phyloP scores from a whole-genome alignment of 2,329 filamentous ascomycete genomes.

The Thermothelomyces thermophilus region DNA sequence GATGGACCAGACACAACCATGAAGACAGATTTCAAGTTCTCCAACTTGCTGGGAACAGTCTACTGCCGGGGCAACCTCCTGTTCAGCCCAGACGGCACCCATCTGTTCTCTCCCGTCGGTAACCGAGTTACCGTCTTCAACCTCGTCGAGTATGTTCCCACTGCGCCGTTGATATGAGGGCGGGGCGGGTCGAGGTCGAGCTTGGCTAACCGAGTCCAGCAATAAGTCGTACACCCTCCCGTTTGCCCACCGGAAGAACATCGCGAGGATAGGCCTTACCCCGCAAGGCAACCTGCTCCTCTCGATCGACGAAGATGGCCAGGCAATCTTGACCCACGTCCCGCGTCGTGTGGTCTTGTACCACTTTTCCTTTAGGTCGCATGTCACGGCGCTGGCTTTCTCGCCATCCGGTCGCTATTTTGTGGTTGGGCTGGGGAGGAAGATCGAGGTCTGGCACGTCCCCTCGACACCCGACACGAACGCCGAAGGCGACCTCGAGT shows the following conservation, averaged over 20 bases:
- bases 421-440: constrained; percentile 77
- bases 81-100: constrained; percentile 93
- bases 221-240: constrained; percentile 83
- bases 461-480: constrained; percentile 80
- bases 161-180: neutral
- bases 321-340: constrained; percentile 88
- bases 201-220: constrained; percentile 38
- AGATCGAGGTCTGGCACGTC: constrained; percentile 93
- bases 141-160: constrained; percentile 59
- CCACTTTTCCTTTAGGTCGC: constrained; percentile 88
- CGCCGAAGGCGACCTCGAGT: constrained; percentile 76
- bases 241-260: constrained; percentile 92
- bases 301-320: constrained; percentile 88
- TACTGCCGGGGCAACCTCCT: constrained; percentile 97
- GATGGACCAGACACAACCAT: constrained; percentile 49
- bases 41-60: constrained; percentile 94
- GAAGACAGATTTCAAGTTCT: constrained; percentile 99
- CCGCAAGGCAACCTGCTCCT: constrained; percentile 88
- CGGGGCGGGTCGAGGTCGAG: neutral
- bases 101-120: constrained; percentile 90
- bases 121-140: constrained; percentile 96
- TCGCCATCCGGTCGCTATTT: constrained; percentile 89
- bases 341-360: constrained; percentile 80
- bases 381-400: constrained; percentile 78
- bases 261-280: constrained; percentile 78